These are phyloP conservation scores for Saturnispora diversa DNA, from an alignment of 805 yeast species.

Conservation along the genomic window DNA sequence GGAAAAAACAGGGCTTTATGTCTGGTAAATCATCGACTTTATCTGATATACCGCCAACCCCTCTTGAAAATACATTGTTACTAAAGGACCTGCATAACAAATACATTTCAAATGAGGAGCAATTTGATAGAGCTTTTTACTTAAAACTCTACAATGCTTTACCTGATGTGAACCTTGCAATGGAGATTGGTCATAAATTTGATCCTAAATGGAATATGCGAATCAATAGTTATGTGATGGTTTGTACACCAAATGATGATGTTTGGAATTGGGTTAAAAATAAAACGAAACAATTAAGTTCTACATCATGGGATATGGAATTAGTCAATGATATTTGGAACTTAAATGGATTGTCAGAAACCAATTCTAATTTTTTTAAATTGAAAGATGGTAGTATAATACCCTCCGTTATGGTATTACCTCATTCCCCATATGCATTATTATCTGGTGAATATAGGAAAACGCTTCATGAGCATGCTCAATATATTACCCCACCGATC, in stretches of 20 bases:
- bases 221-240: conserved; percentile 47
- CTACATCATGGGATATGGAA: conserved; percentile 49
- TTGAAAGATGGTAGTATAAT: conserved; percentile 10
- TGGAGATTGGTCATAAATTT: conserved; percentile 5
- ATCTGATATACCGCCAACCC: conserved; percentile 15
- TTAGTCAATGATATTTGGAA: conserved; percentile 34
- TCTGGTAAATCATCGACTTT: background rate
- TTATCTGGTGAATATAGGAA: conserved; percentile 42
- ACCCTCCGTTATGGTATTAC: conserved; percentile 34
- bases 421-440: conserved; percentile 44
- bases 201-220: conserved; percentile 13
- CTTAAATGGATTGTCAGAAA: conserved; percentile 16
- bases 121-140: conserved; percentile 11
- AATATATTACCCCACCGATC: conserved; percentile 37
- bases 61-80: conserved; percentile 17
- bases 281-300: conserved; percentile 22
- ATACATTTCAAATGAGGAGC: conserved; percentile 12
- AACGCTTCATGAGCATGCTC: conserved; percentile 29
- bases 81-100: conserved; percentile 18
- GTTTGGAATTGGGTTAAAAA: conserved; percentile 21
- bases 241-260: conserved; percentile 39
- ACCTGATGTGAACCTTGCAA: conserved; percentile 27
- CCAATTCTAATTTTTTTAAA: conserved; percentile 5
- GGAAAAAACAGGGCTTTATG: background rate
- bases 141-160: conserved; percentile 30